Evolutionary conservation across 805 yeast genomes (phyloP), one percentile per base, ranked within the genome.

Genomic region (Sungouiella thailandica): DNA sequence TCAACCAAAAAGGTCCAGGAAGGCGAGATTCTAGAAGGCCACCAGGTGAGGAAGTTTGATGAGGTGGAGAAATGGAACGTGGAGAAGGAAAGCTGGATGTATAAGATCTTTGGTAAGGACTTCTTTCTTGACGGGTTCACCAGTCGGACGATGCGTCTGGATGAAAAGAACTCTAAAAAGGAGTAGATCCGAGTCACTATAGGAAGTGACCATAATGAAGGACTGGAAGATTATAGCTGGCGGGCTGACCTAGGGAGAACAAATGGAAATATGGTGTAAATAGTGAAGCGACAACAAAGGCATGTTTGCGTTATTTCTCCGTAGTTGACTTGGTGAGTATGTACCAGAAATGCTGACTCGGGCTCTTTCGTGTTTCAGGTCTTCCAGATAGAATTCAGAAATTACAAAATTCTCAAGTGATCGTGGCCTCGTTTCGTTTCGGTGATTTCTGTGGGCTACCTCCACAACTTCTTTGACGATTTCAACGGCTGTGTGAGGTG

Each of bases 81-180:
- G 5, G 71, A 65, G 40, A 54, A 48, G 40, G 47, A 60, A 28
- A 59, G 65, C 40, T 41, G 52, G 36, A 49, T 56, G 59, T 66
- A 65, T 45, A 55, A 50, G 39, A 28, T 65, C 7, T 65, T 66
- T 39, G 72, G 72, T 0, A 50, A 46, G 27, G 72, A 66, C 35
- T 63, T 60, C 46, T 66, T 56, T 40, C 53, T 65, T 30, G 71
- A 66, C 34, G 71, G 71, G 9, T 63, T 63, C 34, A 66, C 72
- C 18, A 64, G 69, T 36, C 60, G 56, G 37, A 62, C 72, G 3
- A 58, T 65, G 59, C 28, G 37, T 7, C 30, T 29, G 7, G 37
- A 34, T 12, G 25, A 35, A 4, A 27, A 39, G 32, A 29, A n/a
- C 17, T 11, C 23, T n/a, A 28, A 26, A 26, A 26, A 26, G 8